Evolutionary conservation across 768 basidiomycete species (phyloP).

Genomic region (Hygrocybe punicea): DNA sequence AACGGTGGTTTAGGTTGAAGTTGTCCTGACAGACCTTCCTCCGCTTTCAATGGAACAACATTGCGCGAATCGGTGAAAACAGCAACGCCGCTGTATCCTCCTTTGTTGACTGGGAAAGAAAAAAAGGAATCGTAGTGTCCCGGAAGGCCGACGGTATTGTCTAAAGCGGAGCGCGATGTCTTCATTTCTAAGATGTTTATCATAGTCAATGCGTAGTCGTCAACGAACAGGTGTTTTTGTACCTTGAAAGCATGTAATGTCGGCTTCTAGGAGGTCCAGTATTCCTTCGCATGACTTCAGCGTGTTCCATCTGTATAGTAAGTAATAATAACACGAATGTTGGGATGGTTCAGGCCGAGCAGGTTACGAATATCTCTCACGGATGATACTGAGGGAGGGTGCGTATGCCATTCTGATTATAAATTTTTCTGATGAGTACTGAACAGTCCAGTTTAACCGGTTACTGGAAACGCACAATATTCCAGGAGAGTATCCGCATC

Average conservation of each 20-base stretch:
- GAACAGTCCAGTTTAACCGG: background rate
- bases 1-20: slow-evolving; percentile 66
- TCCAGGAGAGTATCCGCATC: slow-evolving; percentile 70
- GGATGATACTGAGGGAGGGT: slow-evolving; percentile 90
- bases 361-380: slow-evolving; percentile 46
- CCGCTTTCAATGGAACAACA: slow-evolving; percentile 56
- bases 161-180: slow-evolving; percentile 65
- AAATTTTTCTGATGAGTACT: too few relatives aligned
- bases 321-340: background rate
- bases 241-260: slow-evolving; percentile 98
- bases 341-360: too few relatives aligned
- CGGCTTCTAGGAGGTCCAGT: slow-evolving; percentile 74
- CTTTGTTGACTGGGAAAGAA: slow-evolving; percentile 74
- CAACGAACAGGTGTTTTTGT: background rate
- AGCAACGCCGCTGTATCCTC: slow-evolving; percentile 92
- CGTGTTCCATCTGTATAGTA: slow-evolving; percentile 62
- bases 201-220: background rate
- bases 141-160: slow-evolving; percentile 72
- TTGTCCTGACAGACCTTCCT: slow-evolving; percentile 67
- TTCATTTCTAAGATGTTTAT: slow-evolving; percentile 70
- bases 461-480: slow-evolving; percentile 56
- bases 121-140: slow-evolving; percentile 82
- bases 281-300: slow-evolving; percentile 76
- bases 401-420: slow-evolving; percentile 72
- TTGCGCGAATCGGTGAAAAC: slow-evolving; percentile 68